Percentiles rank a stretch among this genome's conserved stretches.
Conservation (phyloP, 805 yeast genomes). For the Myxozyma melibiosi region DNA sequence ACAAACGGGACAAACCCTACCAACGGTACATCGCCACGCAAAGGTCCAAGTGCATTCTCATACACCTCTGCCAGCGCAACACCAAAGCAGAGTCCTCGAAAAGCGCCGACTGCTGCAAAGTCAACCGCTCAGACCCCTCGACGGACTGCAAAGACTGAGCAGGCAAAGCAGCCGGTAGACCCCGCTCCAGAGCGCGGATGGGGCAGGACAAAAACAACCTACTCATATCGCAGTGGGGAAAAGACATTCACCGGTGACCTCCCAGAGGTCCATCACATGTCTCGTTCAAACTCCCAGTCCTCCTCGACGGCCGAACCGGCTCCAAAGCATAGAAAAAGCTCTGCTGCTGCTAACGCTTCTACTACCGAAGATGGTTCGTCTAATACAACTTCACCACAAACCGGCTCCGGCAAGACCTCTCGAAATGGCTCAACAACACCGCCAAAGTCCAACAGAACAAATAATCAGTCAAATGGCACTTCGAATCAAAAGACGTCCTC, state of each 20-base stretch:
- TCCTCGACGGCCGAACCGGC: slow-evolving; percentile 6
- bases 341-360: not conserved
- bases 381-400: too few species aligned
- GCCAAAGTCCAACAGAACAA: too few species aligned
- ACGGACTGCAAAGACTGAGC: not conserved
- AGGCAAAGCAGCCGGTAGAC: not conserved
- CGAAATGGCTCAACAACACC: too few species aligned
- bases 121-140: not conserved
- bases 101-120: slow-evolving; percentile 4
- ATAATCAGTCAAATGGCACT: too few species aligned
- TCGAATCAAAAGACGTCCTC: too few species aligned
- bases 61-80: slow-evolving; percentile 5
- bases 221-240: slow-evolving; percentile 11
- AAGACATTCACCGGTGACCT: slow-evolving; percentile 4
- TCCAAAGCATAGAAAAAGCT: not conserved
- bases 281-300: not conserved
- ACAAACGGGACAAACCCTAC: not conserved
- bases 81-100: slow-evolving; percentile 3
- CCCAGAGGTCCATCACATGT: not conserved
- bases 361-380: not conserved
- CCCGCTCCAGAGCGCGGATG: not conserved
- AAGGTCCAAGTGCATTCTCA: slow-evolving; percentile 12
- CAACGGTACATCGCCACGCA: slow-evolving; percentile 1
- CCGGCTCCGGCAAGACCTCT: too few species aligned
- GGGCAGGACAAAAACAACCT: slow-evolving; percentile 13